Evolutionary conservation across 148 eudicot species (phyloP).

Genomic region (Chenopodium quinoa): DNA sequence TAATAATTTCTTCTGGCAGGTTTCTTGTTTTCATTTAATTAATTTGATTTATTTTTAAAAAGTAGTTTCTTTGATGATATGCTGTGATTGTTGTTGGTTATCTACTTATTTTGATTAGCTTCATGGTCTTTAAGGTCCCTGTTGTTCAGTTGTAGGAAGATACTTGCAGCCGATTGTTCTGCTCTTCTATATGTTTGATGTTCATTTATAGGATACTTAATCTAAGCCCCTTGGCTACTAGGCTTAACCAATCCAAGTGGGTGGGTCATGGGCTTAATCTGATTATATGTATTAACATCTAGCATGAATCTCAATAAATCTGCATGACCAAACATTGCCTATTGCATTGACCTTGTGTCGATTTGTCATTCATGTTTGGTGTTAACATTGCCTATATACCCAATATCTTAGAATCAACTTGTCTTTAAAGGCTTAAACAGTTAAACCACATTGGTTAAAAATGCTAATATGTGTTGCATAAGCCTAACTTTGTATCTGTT

Average conservation of each 20-base stretch:
- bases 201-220: not conserved
- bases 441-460: not conserved
- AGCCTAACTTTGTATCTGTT: not conserved
- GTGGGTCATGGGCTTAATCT: not conserved
- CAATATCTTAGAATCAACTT: not conserved
- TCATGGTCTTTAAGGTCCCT: not conserved
- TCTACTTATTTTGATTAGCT: not conserved
- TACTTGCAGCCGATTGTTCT: not conserved
- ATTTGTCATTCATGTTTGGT: not conserved
- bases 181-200: not conserved
- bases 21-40: too few relatives aligned
- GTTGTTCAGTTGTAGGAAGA: not conserved
- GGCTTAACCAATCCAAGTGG: not conserved
- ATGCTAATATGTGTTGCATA: not conserved
- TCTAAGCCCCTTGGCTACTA: not conserved
- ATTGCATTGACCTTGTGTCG: not conserved
- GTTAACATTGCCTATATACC: not conserved
- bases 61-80: not conserved
- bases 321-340: not conserved
- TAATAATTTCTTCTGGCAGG: too few relatives aligned
- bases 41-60: too few relatives aligned
- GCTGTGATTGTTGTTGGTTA: not conserved
- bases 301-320: not conserved
- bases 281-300: not conserved
- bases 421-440: not conserved